These are phyloP conservation scores for Bretziella fagacearum DNA, from an alignment of 2,329 filamentous ascomycete genomes.

Conservation along the genomic window DNA sequence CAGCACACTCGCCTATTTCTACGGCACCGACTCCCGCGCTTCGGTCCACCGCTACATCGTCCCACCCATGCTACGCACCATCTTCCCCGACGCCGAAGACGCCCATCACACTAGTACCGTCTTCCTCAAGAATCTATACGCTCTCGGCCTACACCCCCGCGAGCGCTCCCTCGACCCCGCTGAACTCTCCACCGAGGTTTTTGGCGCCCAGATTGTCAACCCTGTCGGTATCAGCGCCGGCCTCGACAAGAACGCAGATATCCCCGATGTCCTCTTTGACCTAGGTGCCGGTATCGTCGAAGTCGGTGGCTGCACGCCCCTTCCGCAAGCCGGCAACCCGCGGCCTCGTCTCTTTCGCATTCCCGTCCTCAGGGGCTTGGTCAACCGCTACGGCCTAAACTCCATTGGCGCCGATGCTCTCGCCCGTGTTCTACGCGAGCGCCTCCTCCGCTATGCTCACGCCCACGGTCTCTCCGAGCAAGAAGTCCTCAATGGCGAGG, in stretches of 20 bases:
- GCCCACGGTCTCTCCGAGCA: slow-evolving; percentile 52
- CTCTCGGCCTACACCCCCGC: slow-evolving; percentile 59
- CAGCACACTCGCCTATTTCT: slow-evolving; percentile 40
- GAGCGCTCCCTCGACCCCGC: slow-evolving; percentile 44
- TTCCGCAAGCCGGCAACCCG: slow-evolving; percentile 77
- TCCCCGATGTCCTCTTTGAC: slow-evolving; percentile 69
- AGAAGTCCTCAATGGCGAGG: slow-evolving; percentile 59
- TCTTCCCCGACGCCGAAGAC: slow-evolving; percentile 68
- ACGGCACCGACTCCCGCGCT: slow-evolving; percentile 58
- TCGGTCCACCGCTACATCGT: slow-evolving; percentile 51
- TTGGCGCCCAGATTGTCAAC: slow-evolving; percentile 61
- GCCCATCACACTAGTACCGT: slow-evolving; percentile 71
- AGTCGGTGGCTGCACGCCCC: slow-evolving; percentile 75
- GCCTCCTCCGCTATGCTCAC: slow-evolving; percentile 62
- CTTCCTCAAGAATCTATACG: slow-evolving; percentile 54
- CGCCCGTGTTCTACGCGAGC: slow-evolving; percentile 58
- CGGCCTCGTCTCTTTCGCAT: slow-evolving; percentile 78
- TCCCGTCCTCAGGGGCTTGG: slow-evolving; percentile 65
- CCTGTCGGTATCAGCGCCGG: slow-evolving; percentile 91
- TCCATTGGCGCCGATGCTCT: slow-evolving; percentile 78
- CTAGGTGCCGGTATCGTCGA: slow-evolving; percentile 78
- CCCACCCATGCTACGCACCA: slow-evolving; percentile 45
- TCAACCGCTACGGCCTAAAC: slow-evolving; percentile 94
- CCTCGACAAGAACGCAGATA: slow-evolving; percentile 83
- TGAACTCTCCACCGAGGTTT: slow-evolving; percentile 37